phyloP scores from a whole-genome alignment of 2,329 filamentous ascomycete genomes.

The Diaporthe australafricana region DNA sequence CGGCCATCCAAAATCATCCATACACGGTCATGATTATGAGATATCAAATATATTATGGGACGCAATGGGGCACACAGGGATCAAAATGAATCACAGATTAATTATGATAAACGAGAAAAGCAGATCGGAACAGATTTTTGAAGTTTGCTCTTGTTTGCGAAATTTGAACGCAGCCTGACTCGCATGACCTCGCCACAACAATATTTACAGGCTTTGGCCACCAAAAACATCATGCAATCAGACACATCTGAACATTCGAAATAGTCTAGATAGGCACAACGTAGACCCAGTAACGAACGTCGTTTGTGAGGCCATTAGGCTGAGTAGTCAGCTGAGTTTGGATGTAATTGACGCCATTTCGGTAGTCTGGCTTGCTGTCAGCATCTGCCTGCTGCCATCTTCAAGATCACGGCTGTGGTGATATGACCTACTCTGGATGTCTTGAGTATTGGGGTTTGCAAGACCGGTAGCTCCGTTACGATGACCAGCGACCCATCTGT shows the following conservation, averaged over 20 bases:
- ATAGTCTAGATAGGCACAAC: neutral
- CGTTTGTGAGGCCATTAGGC: constrained; percentile 2
- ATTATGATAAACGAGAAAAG: too few relatives aligned
- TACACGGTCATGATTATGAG: too few relatives aligned
- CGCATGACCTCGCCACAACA: neutral
- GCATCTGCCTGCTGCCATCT: neutral
- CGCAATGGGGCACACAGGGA: too few relatives aligned
- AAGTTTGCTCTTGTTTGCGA: too few relatives aligned
- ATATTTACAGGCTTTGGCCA: neutral
- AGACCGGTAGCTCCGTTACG: constrained; percentile 5
- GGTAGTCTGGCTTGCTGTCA: neutral
- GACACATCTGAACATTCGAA: too few relatives aligned
- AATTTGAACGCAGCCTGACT: neutral
- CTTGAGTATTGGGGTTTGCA: constrained; percentile 3
- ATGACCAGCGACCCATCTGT: neutral
- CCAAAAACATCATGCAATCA: neutral
- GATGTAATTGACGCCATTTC: constrained; percentile 10
- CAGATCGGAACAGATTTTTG: too few relatives aligned
- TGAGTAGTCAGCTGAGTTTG: constrained; percentile 1
- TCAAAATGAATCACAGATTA: too few relatives aligned
- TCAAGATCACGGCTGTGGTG: neutral
- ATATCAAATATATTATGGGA: too few relatives aligned
- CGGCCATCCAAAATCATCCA: too few relatives aligned
- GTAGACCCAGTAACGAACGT: constrained; percentile 13
- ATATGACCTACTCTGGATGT: neutral